Evolutionary conservation across 441 rosid species (phyloP), one percentile per base, ranked within the genome.

Genomic region (Gossypium aridum): DNA sequence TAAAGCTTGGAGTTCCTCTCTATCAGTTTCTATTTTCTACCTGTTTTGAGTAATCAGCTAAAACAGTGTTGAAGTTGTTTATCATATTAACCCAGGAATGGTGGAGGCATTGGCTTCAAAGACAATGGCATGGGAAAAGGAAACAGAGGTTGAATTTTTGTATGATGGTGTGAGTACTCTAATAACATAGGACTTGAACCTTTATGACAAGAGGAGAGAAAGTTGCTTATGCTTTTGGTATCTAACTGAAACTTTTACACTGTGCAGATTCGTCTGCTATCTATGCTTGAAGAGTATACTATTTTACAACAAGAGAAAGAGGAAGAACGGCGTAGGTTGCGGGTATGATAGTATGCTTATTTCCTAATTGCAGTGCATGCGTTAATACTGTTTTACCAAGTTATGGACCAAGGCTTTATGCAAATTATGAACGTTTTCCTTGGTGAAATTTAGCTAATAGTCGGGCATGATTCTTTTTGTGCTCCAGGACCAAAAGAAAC

Each of bases 81-180:
- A 31, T 75, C 28, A 45, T 56, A 28, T 75, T 23, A 68, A 67
- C 7, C 20, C 86, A 92, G 98, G 92, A 51, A 88, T 92, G 98
- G 90, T 92, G 39, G 98, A 96, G 78, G 91, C 91, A 75, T 75
- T 96, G 79, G 86, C 92, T 79, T 89, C 93, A 3, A 96, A 90
- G 89, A 89, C 96, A 39, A 75, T 92, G 26, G 82, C 90, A 64
- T 96, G 99, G 99, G 99, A 96, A 81, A 86, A 86, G 75, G 99
- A 96, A 74, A 92, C 92, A 72, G 96, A 87, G 69, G 75, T 60
- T 31, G 89, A 90, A 71, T 96, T 96, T 85, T 84, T 86, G 63
- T 96, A 92, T 47, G 98, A 96, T 83, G 98, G 98, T 66, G 98
- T 96, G 86, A 76, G 98, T 79, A 57, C 75, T 74, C 47, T 71